These are phyloP conservation scores for Colletotrichum aenigma DNA, from an alignment of 2,329 filamentous ascomycete genomes.

Conservation along the genomic window DNA sequence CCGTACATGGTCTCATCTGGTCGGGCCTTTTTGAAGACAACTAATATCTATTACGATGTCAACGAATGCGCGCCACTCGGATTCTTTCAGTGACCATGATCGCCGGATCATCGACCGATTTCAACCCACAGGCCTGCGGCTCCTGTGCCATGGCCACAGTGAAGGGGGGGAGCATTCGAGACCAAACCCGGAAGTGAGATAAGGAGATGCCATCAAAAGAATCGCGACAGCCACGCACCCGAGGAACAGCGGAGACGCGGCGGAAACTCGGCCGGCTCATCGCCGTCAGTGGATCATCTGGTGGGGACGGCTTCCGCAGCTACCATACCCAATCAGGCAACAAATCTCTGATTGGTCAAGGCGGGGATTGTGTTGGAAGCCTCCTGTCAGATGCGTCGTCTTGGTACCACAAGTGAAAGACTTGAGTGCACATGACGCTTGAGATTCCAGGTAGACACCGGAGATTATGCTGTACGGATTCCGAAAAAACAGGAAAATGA, in stretches of 20 bases:
- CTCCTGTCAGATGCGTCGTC: background rate
- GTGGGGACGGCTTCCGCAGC: background rate
- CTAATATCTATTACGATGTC: fast-evolving
- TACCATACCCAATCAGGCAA: background rate
- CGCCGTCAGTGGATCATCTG: background rate
- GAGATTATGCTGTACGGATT: background rate
- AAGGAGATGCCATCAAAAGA: fast-evolving
- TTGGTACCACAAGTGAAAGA: background rate
- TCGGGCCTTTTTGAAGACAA: background rate
- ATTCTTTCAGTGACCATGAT: background rate
- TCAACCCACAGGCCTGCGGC: fast-evolving
- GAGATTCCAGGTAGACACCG: background rate
- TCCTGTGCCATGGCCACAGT: fast-evolving
- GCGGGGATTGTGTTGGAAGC: background rate
- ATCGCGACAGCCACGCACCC: background rate
- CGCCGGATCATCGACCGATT: background rate
- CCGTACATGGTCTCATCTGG: background rate
- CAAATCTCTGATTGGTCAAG: background rate
- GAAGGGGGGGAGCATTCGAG: background rate
- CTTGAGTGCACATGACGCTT: background rate
- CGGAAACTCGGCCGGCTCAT: background rate
- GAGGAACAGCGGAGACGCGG: background rate
- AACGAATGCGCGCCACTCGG: background rate
- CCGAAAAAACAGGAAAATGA: background rate
- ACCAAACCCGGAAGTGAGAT: background rate